These are phyloP conservation scores for Plasmodium vivax DNA, from an alignment of 169 alveolate genomes.

Conservation along the genomic window DNA sequence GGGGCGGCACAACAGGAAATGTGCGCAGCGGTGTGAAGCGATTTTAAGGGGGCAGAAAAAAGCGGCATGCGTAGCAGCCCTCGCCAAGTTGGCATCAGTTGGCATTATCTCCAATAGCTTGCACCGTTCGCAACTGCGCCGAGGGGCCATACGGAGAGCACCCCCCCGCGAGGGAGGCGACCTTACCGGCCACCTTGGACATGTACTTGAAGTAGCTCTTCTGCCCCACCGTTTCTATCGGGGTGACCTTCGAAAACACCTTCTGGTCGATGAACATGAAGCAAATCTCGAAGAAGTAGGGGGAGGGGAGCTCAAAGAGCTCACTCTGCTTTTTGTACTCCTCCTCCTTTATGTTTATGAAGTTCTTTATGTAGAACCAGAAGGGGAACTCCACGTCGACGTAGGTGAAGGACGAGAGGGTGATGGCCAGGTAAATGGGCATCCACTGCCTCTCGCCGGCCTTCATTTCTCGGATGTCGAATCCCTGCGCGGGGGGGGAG, in stretches of 20 bases:
- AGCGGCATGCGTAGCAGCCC: not conserved
- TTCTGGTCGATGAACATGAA: constrained; percentile 74
- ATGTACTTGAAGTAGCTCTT: constrained; percentile 71
- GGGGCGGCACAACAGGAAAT: not conserved
- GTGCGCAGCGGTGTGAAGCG: not conserved
- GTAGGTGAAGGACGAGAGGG: constrained; percentile 62
- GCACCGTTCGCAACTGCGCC: not conserved
- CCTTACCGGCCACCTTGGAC: constrained; percentile 70
- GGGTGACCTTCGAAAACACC: constrained; percentile 66
- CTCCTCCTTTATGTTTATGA: constrained; percentile 66
- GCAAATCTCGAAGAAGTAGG: constrained; percentile 74
- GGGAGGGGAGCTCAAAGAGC: constrained; percentile 72
- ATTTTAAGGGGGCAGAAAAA: not conserved
- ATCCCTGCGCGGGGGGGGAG: constrained; percentile 31
- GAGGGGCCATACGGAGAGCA: not conserved
- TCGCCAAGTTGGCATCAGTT: not conserved
- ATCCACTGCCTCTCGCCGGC: constrained; percentile 76
- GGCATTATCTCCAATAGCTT: not conserved
- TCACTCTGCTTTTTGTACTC: constrained; percentile 66
- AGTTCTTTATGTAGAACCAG: constrained; percentile 74
- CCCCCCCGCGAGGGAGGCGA: not conserved
- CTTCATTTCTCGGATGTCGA: constrained; percentile 63
- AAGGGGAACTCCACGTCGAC: constrained; percentile 75
- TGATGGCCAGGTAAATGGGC: constrained; percentile 63
- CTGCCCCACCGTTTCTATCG: constrained; percentile 74